These are phyloP conservation scores for Crithidia sp. DNA, from an alignment of 208 protist genomes.

Conservation along the genomic window DNA sequence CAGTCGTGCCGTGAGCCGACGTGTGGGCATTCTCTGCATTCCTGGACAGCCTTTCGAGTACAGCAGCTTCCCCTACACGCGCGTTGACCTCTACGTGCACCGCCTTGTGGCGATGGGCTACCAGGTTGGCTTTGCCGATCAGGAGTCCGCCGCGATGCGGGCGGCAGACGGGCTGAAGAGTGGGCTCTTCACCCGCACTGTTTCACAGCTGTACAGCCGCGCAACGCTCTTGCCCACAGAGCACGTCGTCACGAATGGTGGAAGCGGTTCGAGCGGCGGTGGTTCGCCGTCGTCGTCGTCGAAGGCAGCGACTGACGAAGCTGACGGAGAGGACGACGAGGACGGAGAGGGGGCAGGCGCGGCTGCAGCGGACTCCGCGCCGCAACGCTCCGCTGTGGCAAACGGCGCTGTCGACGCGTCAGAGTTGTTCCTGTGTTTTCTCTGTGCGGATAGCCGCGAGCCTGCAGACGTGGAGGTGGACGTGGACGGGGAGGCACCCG, in stretches of 20 bases:
- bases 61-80: constrained; percentile 82
- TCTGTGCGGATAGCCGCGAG: constrained; percentile 8
- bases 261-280: constrained; percentile 5
- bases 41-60: constrained; percentile 80
- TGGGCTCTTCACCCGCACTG: constrained; percentile 75
- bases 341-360: constrained; percentile 14
- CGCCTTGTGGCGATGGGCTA: constrained; percentile 91
- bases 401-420: constrained; percentile 38
- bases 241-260: constrained; percentile 46
- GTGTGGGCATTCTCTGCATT: constrained; percentile 89
- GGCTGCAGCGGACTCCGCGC: not conserved
- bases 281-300: not conserved
- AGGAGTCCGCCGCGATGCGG: constrained; percentile 87
- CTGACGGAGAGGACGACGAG: constrained; percentile 24
- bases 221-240: constrained; percentile 83
- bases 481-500: not conserved
- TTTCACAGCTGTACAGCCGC: constrained; percentile 84
- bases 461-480: not conserved
- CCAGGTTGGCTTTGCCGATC: constrained; percentile 88
- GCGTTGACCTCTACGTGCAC: constrained; percentile 81
- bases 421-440: constrained; percentile 77
- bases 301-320: constrained; percentile 13
- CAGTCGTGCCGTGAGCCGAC: constrained; percentile 81
- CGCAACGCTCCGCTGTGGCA: not conserved
- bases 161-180: constrained; percentile 59